Evolutionary conservation across 176 grass and related monocot genomes (phyloP).

Genomic region (Coix lacrymajobi): DNA sequence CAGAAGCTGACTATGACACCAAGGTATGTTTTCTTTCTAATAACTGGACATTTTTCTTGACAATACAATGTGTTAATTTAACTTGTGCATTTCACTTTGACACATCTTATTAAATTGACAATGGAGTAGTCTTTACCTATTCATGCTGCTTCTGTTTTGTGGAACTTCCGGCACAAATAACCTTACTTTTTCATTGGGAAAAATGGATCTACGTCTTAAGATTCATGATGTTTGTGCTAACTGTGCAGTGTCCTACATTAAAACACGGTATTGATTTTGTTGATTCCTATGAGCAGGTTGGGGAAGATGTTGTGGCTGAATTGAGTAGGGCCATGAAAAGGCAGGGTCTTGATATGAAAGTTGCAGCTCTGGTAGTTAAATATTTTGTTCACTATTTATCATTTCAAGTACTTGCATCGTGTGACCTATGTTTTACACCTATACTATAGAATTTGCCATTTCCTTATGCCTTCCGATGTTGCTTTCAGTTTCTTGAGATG

Average conservation of each 20-base stretch:
- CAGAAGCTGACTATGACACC: background rate
- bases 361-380: conserved; percentile 59
- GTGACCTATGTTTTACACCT: background rate
- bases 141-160: background rate
- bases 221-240: background rate
- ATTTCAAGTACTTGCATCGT: background rate
- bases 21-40: background rate
- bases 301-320: conserved; percentile 85
- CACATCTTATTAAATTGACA: background rate
- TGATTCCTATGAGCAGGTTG: conserved; percentile 54
- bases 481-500: background rate
- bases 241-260: background rate
- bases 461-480: background rate
- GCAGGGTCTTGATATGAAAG: conserved; percentile 89
- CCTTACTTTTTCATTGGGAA: background rate
- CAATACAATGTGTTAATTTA: conserved; percentile 10
- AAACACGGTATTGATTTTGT: conserved; percentile 11
- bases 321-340: conserved; percentile 72
- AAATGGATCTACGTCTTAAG: background rate
- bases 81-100: background rate
- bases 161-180: background rate
- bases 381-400: background rate
- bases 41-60: background rate
- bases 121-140: background rate
- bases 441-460: background rate